Evolutionary conservation across 495 filamentous ascomycete genomes (phyloP).

Genomic region (Chlorociboria aeruginascens): DNA sequence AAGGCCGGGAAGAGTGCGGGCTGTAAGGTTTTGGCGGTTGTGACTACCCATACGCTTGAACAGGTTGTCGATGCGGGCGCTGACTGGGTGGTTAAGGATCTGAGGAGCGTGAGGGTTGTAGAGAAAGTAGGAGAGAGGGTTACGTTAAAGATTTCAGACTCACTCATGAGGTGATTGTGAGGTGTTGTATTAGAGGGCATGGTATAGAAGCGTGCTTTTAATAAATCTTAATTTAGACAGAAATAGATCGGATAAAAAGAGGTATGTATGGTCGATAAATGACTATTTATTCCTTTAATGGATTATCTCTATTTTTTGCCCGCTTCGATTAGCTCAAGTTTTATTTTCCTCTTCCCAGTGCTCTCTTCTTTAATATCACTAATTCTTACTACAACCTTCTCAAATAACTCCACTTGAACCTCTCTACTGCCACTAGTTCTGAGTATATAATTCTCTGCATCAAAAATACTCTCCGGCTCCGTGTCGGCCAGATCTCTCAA

Average conservation of each 20-base stretch:
- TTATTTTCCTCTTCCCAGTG: slow-evolving; percentile 85
- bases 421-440: slow-evolving; percentile 40
- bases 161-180: neutral
- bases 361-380: slow-evolving; percentile 85
- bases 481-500: slow-evolving; percentile 67
- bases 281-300: neutral
- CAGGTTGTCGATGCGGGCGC: slow-evolving; percentile 61
- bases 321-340: slow-evolving; percentile 42
- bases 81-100: slow-evolving; percentile 79
- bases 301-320: slow-evolving; percentile 6
- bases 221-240: too few relatives aligned
- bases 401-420: slow-evolving; percentile 66
- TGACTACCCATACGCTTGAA: slow-evolving; percentile 68
- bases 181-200: too few relatives aligned
- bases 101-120: slow-evolving; percentile 52
- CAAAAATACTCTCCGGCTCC: slow-evolving; percentile 66
- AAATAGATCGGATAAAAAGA: too few relatives aligned
- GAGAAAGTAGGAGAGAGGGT: slow-evolving; percentile 5
- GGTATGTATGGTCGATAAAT: too few relatives aligned
- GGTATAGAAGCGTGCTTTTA: too few relatives aligned
- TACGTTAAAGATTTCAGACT: slow-evolving; percentile 16
- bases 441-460: slow-evolving; percentile 73
- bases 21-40: slow-evolving; percentile 77
- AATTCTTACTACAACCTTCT: slow-evolving; percentile 77
- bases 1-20: slow-evolving; percentile 77